Base-by-base conservation (phyloP, 352 stramenopile species). In the Globisporangium cederbergense region DNA sequence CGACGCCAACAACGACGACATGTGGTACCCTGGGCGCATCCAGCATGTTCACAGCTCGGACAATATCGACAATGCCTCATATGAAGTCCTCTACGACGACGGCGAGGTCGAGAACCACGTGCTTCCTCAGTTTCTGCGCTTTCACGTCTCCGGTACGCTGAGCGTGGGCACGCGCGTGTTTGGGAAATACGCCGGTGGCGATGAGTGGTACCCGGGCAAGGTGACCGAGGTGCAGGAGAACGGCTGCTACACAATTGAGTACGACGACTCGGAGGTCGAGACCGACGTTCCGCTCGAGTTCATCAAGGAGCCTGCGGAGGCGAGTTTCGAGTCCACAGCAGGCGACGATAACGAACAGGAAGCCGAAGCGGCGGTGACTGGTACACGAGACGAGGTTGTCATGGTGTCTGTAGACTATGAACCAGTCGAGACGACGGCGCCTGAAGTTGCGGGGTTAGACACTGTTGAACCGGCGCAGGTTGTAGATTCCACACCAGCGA, bases 241-340 rank as follows among this genome's bases (percentile, higher is more conserved):
- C 57, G 81, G 76, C 11, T 74, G 60, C 42, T 94, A 89, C 74
- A 89, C 77, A 42, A 79, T 92, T 58, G 79, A 84, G 52, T 93
- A 95, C 67, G 83, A 95, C 67, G 87, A 93, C 71, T 73, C 74
- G n/a, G 81, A 94, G 42, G 72, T 87, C n/a, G 81, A 93, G 58
- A 46, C 66, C 3, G 64, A 86, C 40, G 80, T 96, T 0, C 45
- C 75, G 28, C 34, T 89, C 22, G 78, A 76, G 47, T 75, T 76
- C 20, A 88, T 95, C 32, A 60, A 66, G 13, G 84, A 90, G 55
- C 63, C 75, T 9, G 40, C 43, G 3, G 47, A 68, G 22, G 46
- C 16, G 16, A n/a, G 25, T 25, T 55, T 62, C 14, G 45, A 67
- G 25, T 22, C 36, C 5, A 52, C 45, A 25, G 34, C 50, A 25